Conservation (phyloP, 208 protist genomes). For the Trypanosoma congolense region DNA sequence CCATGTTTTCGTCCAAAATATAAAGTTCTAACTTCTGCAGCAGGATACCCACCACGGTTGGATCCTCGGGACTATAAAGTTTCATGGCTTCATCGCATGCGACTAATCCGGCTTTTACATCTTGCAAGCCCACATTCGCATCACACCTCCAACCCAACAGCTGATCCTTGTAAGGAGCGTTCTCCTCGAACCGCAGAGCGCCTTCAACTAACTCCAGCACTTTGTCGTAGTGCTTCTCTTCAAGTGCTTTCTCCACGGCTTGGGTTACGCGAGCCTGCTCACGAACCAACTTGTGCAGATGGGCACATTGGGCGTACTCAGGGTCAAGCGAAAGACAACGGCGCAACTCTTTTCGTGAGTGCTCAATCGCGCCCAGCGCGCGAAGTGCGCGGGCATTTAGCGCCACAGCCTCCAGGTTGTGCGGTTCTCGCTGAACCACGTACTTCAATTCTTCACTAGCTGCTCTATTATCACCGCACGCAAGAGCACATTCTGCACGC, state of each 20-base stretch:
- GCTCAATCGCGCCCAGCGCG: conserved; percentile 62
- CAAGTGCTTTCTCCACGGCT: conserved; percentile 28
- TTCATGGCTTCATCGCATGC: conserved; percentile 45
- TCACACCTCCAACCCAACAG: conserved; percentile 77
- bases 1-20: conserved; percentile 71
- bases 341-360: conserved; percentile 56
- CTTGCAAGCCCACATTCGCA: conserved; percentile 48
- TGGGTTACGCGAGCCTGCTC: conserved; percentile 48
- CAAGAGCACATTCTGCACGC: conserved; percentile 77
- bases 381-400: conserved; percentile 73
- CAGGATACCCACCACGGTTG: conserved; percentile 35
- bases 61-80: conserved; percentile 36
- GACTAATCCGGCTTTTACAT: conserved; percentile 43
- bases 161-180: conserved; percentile 60
- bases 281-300: conserved; percentile 57
- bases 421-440: conserved; percentile 54
- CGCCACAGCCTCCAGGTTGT: conserved; percentile 67
- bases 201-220: conserved; percentile 43
- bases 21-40: conserved; percentile 74
- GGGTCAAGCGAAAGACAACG: conserved; percentile 83
- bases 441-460: conserved; percentile 70
- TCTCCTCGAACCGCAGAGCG: conserved; percentile 36
- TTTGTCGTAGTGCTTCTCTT: conserved; percentile 42
- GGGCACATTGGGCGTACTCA: conserved; percentile 71
- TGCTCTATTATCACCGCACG: conserved; percentile 37